Base-by-base conservation (phyloP, 208 protist species). In the Trypanosoma theileri region DNA sequence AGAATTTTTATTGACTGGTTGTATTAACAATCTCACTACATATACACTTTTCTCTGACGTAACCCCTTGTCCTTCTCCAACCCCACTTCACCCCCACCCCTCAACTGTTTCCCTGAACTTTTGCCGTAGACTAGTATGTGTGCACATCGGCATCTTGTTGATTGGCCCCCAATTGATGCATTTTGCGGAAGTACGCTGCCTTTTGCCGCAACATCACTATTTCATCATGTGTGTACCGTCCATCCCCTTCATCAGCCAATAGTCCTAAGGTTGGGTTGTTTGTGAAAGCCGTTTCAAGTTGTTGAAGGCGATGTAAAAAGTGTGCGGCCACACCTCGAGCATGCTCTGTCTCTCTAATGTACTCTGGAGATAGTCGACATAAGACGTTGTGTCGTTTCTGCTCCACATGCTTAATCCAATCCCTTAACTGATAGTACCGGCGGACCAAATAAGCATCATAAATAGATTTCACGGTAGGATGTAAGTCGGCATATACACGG, bases 371-470 rank as follows among this genome's bases (percentile, higher is more conserved):
- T 22, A 95, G 79, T 11, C 69, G 66, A 31, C 82, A 79, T 17
- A 95, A 71, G 17, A 95, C 65, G 22, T 77, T 61, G 19, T 71
- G 79, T 0, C 87, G 80, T 72, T 93, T 92, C 62, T 71, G 57
- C 75, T 93, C 84, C 1, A 95, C 90, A 66, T 89, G 72, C 48
- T 42, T 75, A 59, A 87, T 80, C 88, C 90, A 95, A 65, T 95
- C 90, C 4, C 51, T 80, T 9, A 95, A 72, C 40, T 89, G 81
- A 63, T 90, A 95, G 69, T 92, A 93, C 26, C 90, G 87, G 12
- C 90, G 85, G 16, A 93, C 87, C 8, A 95, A 68, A 61, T 82
- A 91, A 3, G 90, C 90, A 69, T 95, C 90, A 69, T 90, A 93
- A 14, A 95, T 66, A 10, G 90, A 91, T 64, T 95, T 95, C 31